phyloP scores from a whole-genome alignment of 345 rosid species.

The Lepidium africanum region DNA sequence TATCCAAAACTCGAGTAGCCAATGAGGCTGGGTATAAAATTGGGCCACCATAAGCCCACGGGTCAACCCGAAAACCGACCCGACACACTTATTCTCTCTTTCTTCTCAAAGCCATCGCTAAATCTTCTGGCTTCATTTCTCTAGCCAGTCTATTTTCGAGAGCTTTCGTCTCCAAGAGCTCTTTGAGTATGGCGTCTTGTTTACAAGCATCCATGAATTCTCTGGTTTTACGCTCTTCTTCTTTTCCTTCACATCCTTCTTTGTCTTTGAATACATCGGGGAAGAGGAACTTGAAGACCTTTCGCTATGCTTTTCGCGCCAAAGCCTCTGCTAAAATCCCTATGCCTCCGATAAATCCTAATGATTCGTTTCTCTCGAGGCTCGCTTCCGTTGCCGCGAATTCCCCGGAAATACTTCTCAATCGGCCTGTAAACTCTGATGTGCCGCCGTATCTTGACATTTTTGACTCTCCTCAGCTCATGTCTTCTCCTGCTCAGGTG shows the following conservation, averaged over 20 bases:
- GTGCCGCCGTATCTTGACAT: conserved; percentile 67
- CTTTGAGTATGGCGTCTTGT: conserved; percentile 37
- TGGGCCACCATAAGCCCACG: not conserved
- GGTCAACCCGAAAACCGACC: conserved; percentile 9
- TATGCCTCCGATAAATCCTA: conserved; percentile 64
- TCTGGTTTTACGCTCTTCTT: conserved; percentile 28
- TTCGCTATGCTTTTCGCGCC: conserved; percentile 27
- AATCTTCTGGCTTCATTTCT: conserved; percentile 22
- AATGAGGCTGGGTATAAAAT: not conserved
- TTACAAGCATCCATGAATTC: conserved; percentile 41
- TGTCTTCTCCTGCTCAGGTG: conserved; percentile 82
- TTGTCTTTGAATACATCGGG: conserved; percentile 26
- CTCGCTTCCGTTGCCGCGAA: conserved; percentile 55
- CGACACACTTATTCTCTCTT: not conserved
- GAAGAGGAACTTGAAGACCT: conserved; percentile 27
- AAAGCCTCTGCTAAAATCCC: conserved; percentile 50
- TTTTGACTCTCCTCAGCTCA: conserved; percentile 65
- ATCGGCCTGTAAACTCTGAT: conserved; percentile 40
- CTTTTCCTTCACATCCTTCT: conserved; percentile 6
- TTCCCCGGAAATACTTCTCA: conserved; percentile 48
- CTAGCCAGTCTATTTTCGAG: conserved; percentile 16
- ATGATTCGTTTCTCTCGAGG: conserved; percentile 61
- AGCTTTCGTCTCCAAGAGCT: conserved; percentile 8
- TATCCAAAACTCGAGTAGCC: not conserved
- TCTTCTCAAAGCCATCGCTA: not conserved